Conservation (phyloP, 1,139 yeast species). For the Ogataea hybrid region DNA sequence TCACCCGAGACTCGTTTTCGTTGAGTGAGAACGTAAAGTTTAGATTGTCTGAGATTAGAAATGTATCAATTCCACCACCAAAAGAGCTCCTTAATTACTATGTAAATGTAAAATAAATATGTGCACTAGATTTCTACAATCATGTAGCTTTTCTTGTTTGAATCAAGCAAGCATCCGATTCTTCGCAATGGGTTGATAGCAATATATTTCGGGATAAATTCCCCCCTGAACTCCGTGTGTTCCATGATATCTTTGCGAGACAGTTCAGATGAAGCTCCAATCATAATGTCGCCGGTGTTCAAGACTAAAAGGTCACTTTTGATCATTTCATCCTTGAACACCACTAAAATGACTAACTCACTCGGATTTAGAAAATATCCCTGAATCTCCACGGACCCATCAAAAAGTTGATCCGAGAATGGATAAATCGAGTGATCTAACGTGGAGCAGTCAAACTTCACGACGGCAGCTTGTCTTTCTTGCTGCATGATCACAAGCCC, state of each 20-base stretch:
- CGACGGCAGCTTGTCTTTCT: constrained; percentile 14
- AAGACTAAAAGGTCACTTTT: background rate
- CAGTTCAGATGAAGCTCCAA: background rate
- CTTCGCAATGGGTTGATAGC: constrained; percentile 32
- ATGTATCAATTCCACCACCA: constrained; percentile 7
- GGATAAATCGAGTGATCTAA: constrained; percentile 9
- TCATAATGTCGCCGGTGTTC: background rate
- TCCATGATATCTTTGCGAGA: constrained; percentile 6
- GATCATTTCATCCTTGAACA: background rate
- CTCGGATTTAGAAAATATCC: constrained; percentile 10
- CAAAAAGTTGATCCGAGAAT: constrained; percentile 2
- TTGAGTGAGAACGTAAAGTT: constrained; percentile 11
- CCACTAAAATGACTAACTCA: constrained; percentile 13
- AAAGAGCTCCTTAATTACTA: constrained; percentile 9
- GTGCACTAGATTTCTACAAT: constrained; percentile 30
- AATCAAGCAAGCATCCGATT: constrained; percentile 43
- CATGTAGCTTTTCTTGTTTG: constrained; percentile 38
- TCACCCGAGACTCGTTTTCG: constrained; percentile 5
- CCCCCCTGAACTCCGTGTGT: constrained; percentile 5
- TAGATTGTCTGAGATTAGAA: constrained; percentile 1
- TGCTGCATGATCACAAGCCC: constrained; percentile 15
- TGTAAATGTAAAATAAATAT: constrained; percentile 3
- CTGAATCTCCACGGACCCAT: constrained; percentile 11
- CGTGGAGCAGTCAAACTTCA: constrained; percentile 10
- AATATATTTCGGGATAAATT: constrained; percentile 21